Evolutionary conservation across 768 basidiomycete species (phyloP).

Genomic region (Hypholoma fasciculare): DNA sequence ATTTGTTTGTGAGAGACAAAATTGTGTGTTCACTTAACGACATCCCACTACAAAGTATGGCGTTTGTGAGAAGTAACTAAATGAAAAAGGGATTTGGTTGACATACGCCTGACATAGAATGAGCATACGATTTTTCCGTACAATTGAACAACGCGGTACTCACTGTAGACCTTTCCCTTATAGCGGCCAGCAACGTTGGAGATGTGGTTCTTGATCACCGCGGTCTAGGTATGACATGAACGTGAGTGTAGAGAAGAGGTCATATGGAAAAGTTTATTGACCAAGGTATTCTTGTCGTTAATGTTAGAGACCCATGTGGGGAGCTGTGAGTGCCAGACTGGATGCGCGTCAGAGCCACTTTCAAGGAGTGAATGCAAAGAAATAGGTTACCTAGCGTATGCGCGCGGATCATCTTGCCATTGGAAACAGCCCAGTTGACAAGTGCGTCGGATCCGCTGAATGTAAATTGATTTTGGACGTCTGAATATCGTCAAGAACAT

Average conservation of each 20-base stretch:
- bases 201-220: constrained; percentile 49
- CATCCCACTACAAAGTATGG: constrained; percentile 35
- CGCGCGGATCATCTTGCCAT: constrained; percentile 41
- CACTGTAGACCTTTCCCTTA: constrained; percentile 45
- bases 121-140: neutral
- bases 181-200: constrained; percentile 44
- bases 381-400: constrained; percentile 31
- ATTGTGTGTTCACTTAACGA: constrained; percentile 33
- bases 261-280: constrained; percentile 8
- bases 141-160: neutral
- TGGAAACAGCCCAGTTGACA: constrained; percentile 39
- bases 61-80: neutral
- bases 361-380: constrained; percentile 15
- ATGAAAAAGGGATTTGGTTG: neutral
- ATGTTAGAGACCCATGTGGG: constrained; percentile 43
- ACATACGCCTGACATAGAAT: too few species aligned
- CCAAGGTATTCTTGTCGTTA: constrained; percentile 36
- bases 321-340: constrained; percentile 35
- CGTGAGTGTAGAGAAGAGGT: neutral
- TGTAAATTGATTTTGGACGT: constrained; percentile 33
- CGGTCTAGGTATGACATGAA: constrained; percentile 25
- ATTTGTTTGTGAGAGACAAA: neutral
- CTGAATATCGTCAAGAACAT: constrained; percentile 8
- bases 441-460: constrained; percentile 38
- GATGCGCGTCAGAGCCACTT: constrained; percentile 21